Evolutionary conservation across 2,329 filamentous ascomycete species (phyloP).

Genomic region (Ascochyta viciae-villosae): DNA sequence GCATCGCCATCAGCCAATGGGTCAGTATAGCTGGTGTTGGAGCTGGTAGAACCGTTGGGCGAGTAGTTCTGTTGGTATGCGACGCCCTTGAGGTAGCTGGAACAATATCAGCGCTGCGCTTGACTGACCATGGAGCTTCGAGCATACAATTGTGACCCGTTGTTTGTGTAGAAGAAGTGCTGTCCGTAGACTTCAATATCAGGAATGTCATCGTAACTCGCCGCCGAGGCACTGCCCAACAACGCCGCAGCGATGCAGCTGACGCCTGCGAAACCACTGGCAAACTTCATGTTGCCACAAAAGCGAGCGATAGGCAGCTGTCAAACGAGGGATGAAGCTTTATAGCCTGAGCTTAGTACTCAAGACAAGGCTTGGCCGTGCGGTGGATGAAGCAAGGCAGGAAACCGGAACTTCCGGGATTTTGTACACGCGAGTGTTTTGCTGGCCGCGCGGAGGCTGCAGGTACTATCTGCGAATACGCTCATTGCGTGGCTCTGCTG

Average conservation of each 20-base stretch:
- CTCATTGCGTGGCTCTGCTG: conserved; percentile 21
- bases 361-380: conserved; percentile 13
- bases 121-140: not conserved
- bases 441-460: conserved; percentile 20
- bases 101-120: not conserved
- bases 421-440: conserved; percentile 13
- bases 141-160: conserved; percentile 70
- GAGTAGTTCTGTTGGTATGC: conserved; percentile 77
- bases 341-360: conserved; percentile 15
- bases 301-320: conserved; percentile 7
- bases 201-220: conserved; percentile 44
- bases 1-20: conserved; percentile 75
- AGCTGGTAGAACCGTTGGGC: conserved; percentile 32
- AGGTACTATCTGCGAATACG: conserved; percentile 13
- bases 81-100: conserved; percentile 84
- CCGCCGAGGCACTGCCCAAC: conserved; percentile 25
- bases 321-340: conserved; percentile 19
- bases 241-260: conserved; percentile 23
- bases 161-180: conserved; percentile 90
- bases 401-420: conserved; percentile 10
- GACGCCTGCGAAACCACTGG: conserved; percentile 1
- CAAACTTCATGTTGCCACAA: conserved; percentile 18
- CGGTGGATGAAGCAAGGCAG: conserved; percentile 12
- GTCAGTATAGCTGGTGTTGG: conserved; percentile 71
- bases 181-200: conserved; percentile 62